Evolutionary conservation across 441 rosid species (phyloP).

Genomic region (Adansonia madagascariensis): DNA sequence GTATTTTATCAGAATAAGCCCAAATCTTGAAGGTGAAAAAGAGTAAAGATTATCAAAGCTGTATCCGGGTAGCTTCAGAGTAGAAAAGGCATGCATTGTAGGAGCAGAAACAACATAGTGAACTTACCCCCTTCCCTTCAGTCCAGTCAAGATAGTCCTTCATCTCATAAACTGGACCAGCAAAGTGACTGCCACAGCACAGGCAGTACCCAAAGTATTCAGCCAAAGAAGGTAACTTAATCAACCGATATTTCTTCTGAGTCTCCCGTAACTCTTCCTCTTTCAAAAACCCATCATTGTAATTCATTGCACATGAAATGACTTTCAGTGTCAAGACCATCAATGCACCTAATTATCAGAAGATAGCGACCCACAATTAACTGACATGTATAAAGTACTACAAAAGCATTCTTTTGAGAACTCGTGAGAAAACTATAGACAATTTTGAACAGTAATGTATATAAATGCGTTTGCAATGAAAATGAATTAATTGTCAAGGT

Average conservation of each 20-base stretch:
- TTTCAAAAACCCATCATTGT: constrained; percentile 77
- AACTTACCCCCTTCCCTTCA: constrained; percentile 77
- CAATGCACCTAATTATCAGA: constrained; percentile 65
- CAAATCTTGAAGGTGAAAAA: constrained; percentile 61
- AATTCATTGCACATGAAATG: constrained; percentile 86
- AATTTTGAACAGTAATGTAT: not conserved
- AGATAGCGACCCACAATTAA: constrained; percentile 22
- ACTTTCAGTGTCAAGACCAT: constrained; percentile 95
- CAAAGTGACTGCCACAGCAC: constrained; percentile 94
- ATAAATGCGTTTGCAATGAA: not conserved
- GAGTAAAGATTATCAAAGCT: constrained; percentile 27
- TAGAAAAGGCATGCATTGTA: constrained; percentile 20
- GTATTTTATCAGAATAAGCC: constrained; percentile 44
- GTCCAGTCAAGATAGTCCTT: constrained; percentile 97
- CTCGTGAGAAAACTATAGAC: not conserved
- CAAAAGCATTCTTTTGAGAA: not conserved
- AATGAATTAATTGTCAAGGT: constrained; percentile 16
- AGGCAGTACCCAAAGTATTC: constrained; percentile 93
- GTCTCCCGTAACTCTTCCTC: constrained; percentile 80
- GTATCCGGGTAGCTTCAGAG: constrained; percentile 8
- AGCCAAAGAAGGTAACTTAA: constrained; percentile 66
- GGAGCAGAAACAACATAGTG: constrained; percentile 18
- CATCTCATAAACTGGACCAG: constrained; percentile 94
- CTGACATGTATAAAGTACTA: not conserved
- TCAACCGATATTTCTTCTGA: constrained; percentile 73